Base-by-base conservation (phyloP, 176 grass and related monocot genomes). In the Echinochloa phyllopogon region DNA sequence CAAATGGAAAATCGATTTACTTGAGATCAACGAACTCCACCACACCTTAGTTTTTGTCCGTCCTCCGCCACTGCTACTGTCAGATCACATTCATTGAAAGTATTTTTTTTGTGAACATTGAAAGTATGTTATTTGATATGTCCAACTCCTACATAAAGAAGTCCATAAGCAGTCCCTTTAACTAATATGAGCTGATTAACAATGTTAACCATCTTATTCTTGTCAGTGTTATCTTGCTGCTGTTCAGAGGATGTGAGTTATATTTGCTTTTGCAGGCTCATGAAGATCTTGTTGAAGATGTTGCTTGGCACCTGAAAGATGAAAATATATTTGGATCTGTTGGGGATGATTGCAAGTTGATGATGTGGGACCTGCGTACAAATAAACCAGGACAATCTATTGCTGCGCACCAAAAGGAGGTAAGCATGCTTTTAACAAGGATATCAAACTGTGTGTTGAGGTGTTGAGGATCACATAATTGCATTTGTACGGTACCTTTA, bases 291-390 rank as follows among this genome's bases (percentile, higher is more conserved):
- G 91, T 99, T 81, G 96, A 99, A 90, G 96, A 99, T 92, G 93
- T 99, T 76, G 85, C 91, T 56, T 99, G 96, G 96, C 93, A 96
- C 83, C 43, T 91, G 64, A 94, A 96, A 68, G 76, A 96, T 89
- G 88, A 80, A 70, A 91, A 96, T 76, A 18, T 94, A 43, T 99
- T 99, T 89, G 96, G 96, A 13, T 99, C 96, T 58, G 96, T 94
- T 91, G 96, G 96, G 21, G 96, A 99, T 86, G 96, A 99, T 50
- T 91, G 87, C 85, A 94, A 84, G 75, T 86, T 99, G 23, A 99
- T 99, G 93, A 87, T 99, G 55, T 99, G 96, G 93, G 96, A 99
- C 64, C 48, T 94, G 86, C 93, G 96, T 56, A 92, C 96, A 29
- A 90, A 86, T 59, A 94, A 80, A 75, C 88, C 96, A 40, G 86